Evolutionary conservation across 345 rosid genomes (phyloP).

Genomic region (Psidium friedrichsthalianum): DNA sequence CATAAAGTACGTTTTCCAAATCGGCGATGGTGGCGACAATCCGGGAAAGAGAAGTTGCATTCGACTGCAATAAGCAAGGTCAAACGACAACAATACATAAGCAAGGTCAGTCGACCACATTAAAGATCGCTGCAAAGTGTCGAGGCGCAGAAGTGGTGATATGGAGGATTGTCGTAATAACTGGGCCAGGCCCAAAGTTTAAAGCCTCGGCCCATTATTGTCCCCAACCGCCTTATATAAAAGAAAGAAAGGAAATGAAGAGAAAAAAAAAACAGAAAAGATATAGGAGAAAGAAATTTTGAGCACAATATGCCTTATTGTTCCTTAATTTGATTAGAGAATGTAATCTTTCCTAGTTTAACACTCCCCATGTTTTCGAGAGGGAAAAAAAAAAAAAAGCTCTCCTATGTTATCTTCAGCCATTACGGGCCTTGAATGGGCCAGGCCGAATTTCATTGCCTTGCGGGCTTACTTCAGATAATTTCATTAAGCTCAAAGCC

Average conservation of each 20-base stretch:
- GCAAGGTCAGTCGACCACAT: neutral
- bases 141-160: neutral
- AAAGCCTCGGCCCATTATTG: neutral
- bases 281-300: neutral
- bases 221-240: no score
- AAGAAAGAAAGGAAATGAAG: fast-evolving
- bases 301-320: no score
- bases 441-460: no score
- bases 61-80: neutral
- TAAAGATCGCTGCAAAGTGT: no score
- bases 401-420: no score
- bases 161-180: neutral
- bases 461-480: no score
- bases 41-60: neutral
- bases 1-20: neutral
- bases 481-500: no score
- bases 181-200: neutral
- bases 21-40: neutral
- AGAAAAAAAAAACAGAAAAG: neutral
- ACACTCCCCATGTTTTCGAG: no score
- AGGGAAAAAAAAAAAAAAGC: no score
- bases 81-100: neutral
- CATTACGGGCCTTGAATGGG: no score
- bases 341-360: no score
- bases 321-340: no score